phyloP scores from a whole-genome alignment of 768 basidiomycete species.

The Phallus indusiatus region DNA sequence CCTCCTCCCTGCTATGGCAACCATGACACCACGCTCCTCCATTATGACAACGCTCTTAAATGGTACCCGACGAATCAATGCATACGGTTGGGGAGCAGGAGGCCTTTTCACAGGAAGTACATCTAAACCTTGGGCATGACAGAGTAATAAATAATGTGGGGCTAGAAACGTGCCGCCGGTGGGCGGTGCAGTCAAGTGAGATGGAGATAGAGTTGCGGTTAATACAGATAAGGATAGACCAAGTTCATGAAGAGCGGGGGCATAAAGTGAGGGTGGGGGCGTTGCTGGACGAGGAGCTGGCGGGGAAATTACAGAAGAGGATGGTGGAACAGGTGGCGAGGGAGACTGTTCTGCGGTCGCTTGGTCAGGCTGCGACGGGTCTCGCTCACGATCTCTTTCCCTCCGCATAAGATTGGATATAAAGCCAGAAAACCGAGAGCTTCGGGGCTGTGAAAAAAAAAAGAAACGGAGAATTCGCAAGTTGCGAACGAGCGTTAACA shows the following conservation, averaged over 20 bases:
- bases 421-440: conserved; percentile 76
- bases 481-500: conserved; percentile 4
- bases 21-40: conserved; percentile 87
- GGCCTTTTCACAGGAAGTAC: conserved; percentile 73
- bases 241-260: conserved; percentile 66
- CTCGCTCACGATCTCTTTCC: conserved; percentile 32
- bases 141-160: conserved; percentile 75
- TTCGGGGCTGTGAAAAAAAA: conserved; percentile 36
- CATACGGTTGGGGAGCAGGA: conserved; percentile 67
- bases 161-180: conserved; percentile 69
- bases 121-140: conserved; percentile 79
- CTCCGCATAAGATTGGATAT: conserved; percentile 64
- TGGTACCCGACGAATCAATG: conserved; percentile 68
- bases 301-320: neutral
- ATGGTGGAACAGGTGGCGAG: conserved; percentile 28
- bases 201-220: conserved; percentile 59
- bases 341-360: conserved; percentile 43
- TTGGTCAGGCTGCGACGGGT: conserved; percentile 19
- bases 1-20: conserved; percentile 78
- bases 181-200: conserved; percentile 72
- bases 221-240: conserved; percentile 63
- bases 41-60: conserved; percentile 88
- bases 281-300: conserved; percentile 38
- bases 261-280: conserved; percentile 61
- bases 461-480: conserved; percentile 1